These are phyloP conservation scores for Cercospora canescens DNA, from an alignment of 2,329 filamentous ascomycete species.

Conservation along the genomic window DNA sequence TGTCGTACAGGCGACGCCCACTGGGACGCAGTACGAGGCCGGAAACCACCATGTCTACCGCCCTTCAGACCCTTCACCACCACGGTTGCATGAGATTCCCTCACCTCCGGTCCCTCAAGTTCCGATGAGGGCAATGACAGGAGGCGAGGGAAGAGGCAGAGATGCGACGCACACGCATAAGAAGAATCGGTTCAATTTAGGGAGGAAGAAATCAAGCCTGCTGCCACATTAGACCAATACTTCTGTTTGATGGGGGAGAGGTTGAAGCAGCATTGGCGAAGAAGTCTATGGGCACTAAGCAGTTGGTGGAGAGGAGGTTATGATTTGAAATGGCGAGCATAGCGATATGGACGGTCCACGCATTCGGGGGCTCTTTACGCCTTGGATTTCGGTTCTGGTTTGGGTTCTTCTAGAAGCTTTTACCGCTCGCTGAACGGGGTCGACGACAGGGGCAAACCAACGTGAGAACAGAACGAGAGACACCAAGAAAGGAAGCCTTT, in stretches of 20 bases:
- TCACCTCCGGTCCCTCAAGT: neutral
- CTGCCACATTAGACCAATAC: neutral
- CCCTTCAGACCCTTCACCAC: neutral
- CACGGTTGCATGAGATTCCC: conserved; percentile 24
- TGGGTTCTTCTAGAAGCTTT: neutral
- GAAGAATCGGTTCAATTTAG: conserved; percentile 66
- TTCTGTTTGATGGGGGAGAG: neutral
- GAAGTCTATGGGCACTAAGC: neutral
- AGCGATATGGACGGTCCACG: neutral
- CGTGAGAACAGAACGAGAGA: neutral
- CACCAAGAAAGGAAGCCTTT: neutral
- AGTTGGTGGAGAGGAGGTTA: neutral
- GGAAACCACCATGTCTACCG: neutral
- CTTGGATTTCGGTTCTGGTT: neutral
- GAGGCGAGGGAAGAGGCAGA: conserved; percentile 25
- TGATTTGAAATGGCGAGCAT: neutral
- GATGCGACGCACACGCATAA: conserved; percentile 40
- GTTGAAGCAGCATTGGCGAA: neutral
- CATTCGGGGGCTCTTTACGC: neutral
- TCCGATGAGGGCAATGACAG: neutral
- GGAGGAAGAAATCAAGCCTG: conserved; percentile 65
- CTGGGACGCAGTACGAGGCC: neutral
- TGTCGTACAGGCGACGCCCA: neutral
- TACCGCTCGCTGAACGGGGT: neutral
- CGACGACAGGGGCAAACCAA: neutral